phyloP scores from a whole-genome alignment of 495 filamentous ascomycete genomes.

The Lichina pygmaea region DNA sequence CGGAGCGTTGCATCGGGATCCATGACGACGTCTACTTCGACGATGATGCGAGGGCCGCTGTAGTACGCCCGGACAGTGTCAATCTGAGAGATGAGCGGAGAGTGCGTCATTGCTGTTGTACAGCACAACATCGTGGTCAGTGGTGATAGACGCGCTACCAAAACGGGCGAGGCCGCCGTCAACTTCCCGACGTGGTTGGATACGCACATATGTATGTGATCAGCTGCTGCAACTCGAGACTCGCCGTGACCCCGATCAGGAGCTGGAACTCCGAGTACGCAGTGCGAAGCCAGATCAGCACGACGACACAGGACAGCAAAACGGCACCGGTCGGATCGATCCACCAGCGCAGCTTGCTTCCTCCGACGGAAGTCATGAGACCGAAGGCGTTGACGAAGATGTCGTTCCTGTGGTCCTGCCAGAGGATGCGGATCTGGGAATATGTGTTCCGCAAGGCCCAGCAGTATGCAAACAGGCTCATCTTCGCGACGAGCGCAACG shows the following conservation, averaged over 20 bases:
- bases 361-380: slow-evolving; percentile 67
- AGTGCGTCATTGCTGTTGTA: slow-evolving; percentile 53
- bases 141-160: background rate
- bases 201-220: slow-evolving; percentile 77
- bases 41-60: slow-evolving; percentile 65
- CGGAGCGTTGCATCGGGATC: slow-evolving; percentile 34
- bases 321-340: slow-evolving; percentile 86
- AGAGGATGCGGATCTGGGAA: slow-evolving; percentile 74
- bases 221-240: slow-evolving; percentile 65
- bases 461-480: slow-evolving; percentile 71
- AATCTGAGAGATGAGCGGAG: slow-evolving; percentile 48
- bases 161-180: background rate
- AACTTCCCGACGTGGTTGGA: background rate
- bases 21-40: slow-evolving; percentile 82
- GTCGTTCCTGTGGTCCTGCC: slow-evolving; percentile 25
- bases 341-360: slow-evolving; percentile 77
- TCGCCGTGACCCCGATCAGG: slow-evolving; percentile 67
- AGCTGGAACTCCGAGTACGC: slow-evolving; percentile 78
- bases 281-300: slow-evolving; percentile 53
- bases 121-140: background rate
- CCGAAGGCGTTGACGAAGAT: slow-evolving; percentile 40
- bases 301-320: slow-evolving; percentile 49
- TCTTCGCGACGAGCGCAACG: slow-evolving; percentile 62
- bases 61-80: slow-evolving; percentile 92
- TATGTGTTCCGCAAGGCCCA: slow-evolving; percentile 74